Base-by-base conservation (phyloP, 257 asterid genomes). In the Striga asiatica region DNA sequence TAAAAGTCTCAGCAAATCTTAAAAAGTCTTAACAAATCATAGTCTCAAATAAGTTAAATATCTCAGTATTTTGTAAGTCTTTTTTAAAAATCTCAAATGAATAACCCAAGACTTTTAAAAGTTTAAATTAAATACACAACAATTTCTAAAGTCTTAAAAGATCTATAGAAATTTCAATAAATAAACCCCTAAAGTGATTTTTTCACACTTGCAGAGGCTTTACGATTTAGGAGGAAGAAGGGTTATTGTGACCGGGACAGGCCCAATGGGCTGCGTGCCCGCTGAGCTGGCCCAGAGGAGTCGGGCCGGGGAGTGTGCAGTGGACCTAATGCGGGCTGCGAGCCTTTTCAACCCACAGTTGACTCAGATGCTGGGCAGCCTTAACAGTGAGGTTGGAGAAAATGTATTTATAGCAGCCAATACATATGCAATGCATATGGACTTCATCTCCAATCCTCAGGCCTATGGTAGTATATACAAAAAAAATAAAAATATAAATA, bases 261-360 rank as follows among this genome's bases (percentile, higher is more conserved):
- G 96, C 54, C 88, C 96, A 17, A 14, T 86, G 27, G 96, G 96
- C 4, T 86, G 96, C 22, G 96, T 79, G 21, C 96, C 94, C 2
- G 86, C 92, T 3, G 96, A 86, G 74, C 37, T 86, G 69, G 96
- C 96, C 0, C 78, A 63, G 56, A 77, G 91, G 54, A 78, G 94
- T 65, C 31, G 61, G 32, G 23, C 21, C n/a, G 96, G 96, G 0
- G 86, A 78, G 56, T 86, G 96, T 53, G 60, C 84, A 7, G 72
- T 16, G 14, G 96, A 83, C 31, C 65, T 86, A 61, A 58, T 56
- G 77, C 71, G 70, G 10, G 96, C 96, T 2, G 85, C 84, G 0
- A 51, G 21, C 10, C 46, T 86, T 17, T 86, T 60, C 79, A 83
- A 86, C 39, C 88, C 95, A 5, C 94, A 86, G 58, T 72, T 81